Base-by-base conservation (phyloP, 495 filamentous ascomycete genomes). In the Pseudomonodictys pantanalensis region DNA sequence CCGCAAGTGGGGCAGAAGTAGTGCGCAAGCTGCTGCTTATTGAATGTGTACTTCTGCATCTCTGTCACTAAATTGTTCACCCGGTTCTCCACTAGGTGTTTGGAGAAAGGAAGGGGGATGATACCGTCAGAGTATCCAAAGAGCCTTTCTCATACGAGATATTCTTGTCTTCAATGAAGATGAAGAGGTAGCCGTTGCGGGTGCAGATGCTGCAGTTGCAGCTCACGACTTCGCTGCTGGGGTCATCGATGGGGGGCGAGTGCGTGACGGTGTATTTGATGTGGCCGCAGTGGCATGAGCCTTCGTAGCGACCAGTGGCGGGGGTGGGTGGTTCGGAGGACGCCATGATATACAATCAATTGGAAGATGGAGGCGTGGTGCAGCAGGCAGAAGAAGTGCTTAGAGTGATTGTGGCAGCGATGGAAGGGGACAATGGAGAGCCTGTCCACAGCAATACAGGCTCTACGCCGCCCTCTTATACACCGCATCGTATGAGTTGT, bases 161-260 rank as follows among this genome's bases (percentile, higher is more conserved):
- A 24, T 71, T 58, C 0, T 45, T 55, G 1, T 60, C 39, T 3
- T 60, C 41, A n/a, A 70, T 64, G 46, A 75, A 76, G 24, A 76
- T 61, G 44, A 74, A 63, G 1, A 75, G 56, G 50, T 78, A 76
- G n/a, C 75, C 76, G 30, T 79, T 77, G 1, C 65, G 56, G 12
- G 67, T 43, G 60, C 76, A 78, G 62, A 79, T 76, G 25, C 20
- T 64, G 72, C 74, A 74, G 54, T 76, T 76, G 55, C 73, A 75
- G 12, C 61, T 42, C 9, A 61, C 50, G 24, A 73, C 68, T 0
- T 66, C 30, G 9, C 65, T 58, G 5, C 63, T 32, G 29, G 67
- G 60, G 20, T 73, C 65, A 17, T 42, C 26, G 38, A 65, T 38
- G 0, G 72, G 70, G 9, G 69, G 60, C n/a, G 69, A 68, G 15